These are phyloP conservation scores for Cercospora sesami DNA, from an alignment of 2,329 filamentous ascomycete genomes.

Conservation along the genomic window DNA sequence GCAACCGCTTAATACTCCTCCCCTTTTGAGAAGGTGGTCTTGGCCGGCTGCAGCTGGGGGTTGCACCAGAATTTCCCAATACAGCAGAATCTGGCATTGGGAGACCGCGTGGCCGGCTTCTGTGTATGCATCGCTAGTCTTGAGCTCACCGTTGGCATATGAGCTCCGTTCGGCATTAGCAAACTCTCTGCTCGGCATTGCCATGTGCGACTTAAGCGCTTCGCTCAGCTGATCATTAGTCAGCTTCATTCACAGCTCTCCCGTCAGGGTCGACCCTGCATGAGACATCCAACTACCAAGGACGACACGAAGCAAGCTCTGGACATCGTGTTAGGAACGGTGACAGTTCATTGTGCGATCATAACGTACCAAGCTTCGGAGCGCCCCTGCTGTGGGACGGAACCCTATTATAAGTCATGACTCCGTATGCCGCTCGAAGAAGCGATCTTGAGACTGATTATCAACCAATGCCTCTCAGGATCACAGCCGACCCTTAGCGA, in stretches of 20 bases:
- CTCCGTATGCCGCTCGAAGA: not conserved
- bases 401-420: not conserved
- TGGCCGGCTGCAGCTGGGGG: not conserved
- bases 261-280: not conserved
- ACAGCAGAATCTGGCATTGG: not conserved
- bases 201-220: not conserved
- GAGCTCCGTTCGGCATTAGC: not conserved
- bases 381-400: not conserved
- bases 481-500: not conserved
- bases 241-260: not conserved
- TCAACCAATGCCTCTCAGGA: not conserved
- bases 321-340: not conserved
- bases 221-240: not conserved
- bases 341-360: not conserved
- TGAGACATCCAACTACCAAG: not conserved
- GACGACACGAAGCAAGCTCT: not conserved
- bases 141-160: not conserved
- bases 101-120: too few species aligned
- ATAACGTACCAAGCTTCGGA: not conserved
- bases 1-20: not conserved
- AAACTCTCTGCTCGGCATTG: not conserved
- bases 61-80: not conserved
- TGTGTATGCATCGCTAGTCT: too few species aligned
- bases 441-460: not conserved
- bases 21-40: not conserved